Evolutionary conservation across 2,329 filamentous ascomycete genomes (phyloP), one percentile per base, ranked within the genome.

Genomic region (Fusarium irregulare): DNA sequence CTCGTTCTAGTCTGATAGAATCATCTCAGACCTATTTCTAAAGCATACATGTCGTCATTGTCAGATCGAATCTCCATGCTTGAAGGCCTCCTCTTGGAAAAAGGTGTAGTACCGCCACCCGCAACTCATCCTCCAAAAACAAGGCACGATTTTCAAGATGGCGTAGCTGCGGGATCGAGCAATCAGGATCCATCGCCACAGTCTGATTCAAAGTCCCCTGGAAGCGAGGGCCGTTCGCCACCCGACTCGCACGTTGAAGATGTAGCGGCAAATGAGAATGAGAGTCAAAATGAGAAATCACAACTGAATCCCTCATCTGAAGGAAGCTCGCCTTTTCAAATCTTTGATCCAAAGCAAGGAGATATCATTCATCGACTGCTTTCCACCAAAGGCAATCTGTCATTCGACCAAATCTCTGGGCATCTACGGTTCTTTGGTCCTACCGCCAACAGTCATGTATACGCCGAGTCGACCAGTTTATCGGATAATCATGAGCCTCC

Each of bases 31-130:
- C 86, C 86, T 10, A 87, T 88, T 34, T 88, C 85, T 21, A 85
- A 87, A 74, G 86, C 86, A 56, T 88, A 88, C 75, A 87, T 87
- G 82, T 84, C 83, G 42, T 87, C 85, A 3, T 78, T 88, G 13
- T 85, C 85, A n/a, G 84, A 85, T 25, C 81, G 86, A 7, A 86
- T 88, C 45, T 78, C 81, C 10, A 68, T 88, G 64, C 79, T 88
- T 1, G 86, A 88, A 76, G 76, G 77, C 18, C 81, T 88, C 82
- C 80, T 88, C 6, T 74, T 81, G 59, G 84, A 87, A 41, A 81
- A 80, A 34, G 86, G 85, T 51, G 80, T 84, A 20, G 79, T 80
- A 3, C 81, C 83, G 23, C 86, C 86, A 12, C 83, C 84, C 16
- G 84, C 85, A 16, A 79, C 81, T 40, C 84, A 88, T 66, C 86